phyloP scores from a whole-genome alignment of 2,329 filamentous ascomycete genomes.

The Parascedosporium putredinis region DNA sequence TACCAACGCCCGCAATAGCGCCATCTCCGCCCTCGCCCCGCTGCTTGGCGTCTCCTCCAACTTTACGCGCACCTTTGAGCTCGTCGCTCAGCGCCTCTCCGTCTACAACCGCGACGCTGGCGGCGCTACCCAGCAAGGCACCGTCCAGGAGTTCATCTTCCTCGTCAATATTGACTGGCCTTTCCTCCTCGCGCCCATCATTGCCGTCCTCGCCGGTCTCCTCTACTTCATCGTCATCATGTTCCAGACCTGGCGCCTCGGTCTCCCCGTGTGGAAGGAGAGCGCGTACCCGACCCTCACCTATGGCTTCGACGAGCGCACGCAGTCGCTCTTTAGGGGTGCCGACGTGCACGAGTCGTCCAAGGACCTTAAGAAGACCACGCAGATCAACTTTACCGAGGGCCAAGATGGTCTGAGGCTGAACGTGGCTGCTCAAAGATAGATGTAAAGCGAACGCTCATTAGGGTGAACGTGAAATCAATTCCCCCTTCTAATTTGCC shows the following conservation, averaged over 20 bases:
- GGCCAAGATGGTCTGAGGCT: not conserved
- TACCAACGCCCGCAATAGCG: not conserved
- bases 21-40: not conserved
- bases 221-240: not conserved
- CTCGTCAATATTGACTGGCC: not conserved
- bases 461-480: no score
- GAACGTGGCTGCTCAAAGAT: no score
- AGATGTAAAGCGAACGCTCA: no score
- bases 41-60: not conserved
- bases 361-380: not conserved
- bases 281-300: not conserved
- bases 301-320: conserved; percentile 3
- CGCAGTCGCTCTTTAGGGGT: not conserved
- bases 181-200: not conserved
- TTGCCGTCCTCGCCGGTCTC: not conserved
- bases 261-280: conserved; percentile 3
- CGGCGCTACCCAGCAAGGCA: not conserved
- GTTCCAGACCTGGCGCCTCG: not conserved
- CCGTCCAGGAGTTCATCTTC: not conserved
- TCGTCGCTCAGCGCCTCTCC: not conserved
- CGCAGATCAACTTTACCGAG: not conserved
- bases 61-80: not conserved
- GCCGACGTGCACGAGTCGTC: not conserved
- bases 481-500: no score
- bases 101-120: not conserved